Base-by-base conservation (phyloP, 2,329 filamentous ascomycete genomes). In the Sporothrix globosa region DNA sequence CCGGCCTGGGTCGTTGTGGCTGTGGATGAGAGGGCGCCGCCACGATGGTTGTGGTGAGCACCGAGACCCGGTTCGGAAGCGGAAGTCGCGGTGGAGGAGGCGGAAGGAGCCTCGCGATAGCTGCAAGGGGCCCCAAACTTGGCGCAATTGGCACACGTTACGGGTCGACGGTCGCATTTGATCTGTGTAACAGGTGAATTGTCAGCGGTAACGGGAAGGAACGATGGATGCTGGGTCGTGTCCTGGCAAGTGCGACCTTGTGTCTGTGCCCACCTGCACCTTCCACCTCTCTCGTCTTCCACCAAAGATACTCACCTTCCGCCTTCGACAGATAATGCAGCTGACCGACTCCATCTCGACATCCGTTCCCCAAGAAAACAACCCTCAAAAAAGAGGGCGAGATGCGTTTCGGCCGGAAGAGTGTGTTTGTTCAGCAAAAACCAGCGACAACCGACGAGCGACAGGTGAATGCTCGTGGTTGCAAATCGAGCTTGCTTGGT, bases 271-370 rank as follows among this genome's bases (percentile, higher is more conserved):
- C 58, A 19, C 58, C 58, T 24, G 58, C 44, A n/a, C 61, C 61
- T 34, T 65, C 61, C 61, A 27, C 17, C 9, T 39, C 9, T 39
- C n/a, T 48, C 11, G n/a, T 30, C 41, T 48, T 48, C 41, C n/a
- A 27, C 44, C 19, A 24, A 30, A 3, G 2, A 14, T 50, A 39
- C 65, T 53, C 34, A 70, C 70, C 70, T 72, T 72, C 52, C 70
- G 68, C 53, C 67, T 54, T n/a, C 70, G 65, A 41, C 70, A 72
- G 24, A 69, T 72, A 14, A 72, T 48, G 63, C 70, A 72, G 54
- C 70, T 72, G 54, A 88, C 54, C 6, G 70, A 27, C 52, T 71
- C 58, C 66, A 71, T 65, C 11, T 48, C 48, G 27, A 44, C n/a
- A 24, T 56, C 52, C 66, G 21, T n/a, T 48, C n/a, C 9, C 14